These are phyloP conservation scores for Cryptococcus neoformans DNA, from an alignment of 1,284 basidiomycete species.

Conservation along the genomic window DNA sequence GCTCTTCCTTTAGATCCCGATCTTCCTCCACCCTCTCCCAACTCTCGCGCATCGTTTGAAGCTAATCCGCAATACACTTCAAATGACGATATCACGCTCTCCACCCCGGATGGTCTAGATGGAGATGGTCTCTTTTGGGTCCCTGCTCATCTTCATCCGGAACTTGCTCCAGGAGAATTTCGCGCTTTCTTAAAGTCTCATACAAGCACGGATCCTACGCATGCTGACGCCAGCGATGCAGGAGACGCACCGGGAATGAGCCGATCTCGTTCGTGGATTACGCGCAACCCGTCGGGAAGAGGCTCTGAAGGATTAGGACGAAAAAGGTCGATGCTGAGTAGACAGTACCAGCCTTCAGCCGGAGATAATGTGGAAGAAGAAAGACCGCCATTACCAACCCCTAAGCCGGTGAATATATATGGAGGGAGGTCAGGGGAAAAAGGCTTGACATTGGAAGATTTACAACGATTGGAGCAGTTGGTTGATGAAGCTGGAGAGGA, in stretches of 20 bases:
- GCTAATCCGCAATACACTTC: constrained; percentile 27
- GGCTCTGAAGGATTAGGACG: constrained; percentile 60
- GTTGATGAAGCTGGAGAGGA: constrained; percentile 81
- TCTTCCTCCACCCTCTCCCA: constrained; percentile 57
- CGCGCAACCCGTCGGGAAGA: constrained; percentile 37
- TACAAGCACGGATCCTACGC: constrained; percentile 58
- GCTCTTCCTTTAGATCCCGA: constrained; percentile 80
- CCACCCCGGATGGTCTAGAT: constrained; percentile 36
- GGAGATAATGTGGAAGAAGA: constrained; percentile 67
- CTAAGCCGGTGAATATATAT: constrained; percentile 65
- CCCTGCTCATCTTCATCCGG: constrained; percentile 91
- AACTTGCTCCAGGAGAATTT: constrained; percentile 95
- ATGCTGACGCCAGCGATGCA: constrained; percentile 48
- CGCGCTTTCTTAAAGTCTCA: constrained; percentile 93
- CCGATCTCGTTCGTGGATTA: constrained; percentile 38
- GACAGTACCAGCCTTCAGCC: constrained; percentile 74
- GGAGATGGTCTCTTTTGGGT: constrained; percentile 80
- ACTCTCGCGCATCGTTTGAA: constrained; percentile 9
- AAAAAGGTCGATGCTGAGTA: constrained; percentile 84
- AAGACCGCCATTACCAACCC: constrained; percentile 60
- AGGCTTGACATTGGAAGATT: constrained; percentile 82
- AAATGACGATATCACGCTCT: constrained; percentile 44
- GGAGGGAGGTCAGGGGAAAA: constrained; percentile 53
- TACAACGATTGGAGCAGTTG: constrained; percentile 87
- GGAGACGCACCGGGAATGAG: constrained; percentile 27